Base-by-base conservation (phyloP, 345 rosid genomes). In the Arabis alpina region DNA sequence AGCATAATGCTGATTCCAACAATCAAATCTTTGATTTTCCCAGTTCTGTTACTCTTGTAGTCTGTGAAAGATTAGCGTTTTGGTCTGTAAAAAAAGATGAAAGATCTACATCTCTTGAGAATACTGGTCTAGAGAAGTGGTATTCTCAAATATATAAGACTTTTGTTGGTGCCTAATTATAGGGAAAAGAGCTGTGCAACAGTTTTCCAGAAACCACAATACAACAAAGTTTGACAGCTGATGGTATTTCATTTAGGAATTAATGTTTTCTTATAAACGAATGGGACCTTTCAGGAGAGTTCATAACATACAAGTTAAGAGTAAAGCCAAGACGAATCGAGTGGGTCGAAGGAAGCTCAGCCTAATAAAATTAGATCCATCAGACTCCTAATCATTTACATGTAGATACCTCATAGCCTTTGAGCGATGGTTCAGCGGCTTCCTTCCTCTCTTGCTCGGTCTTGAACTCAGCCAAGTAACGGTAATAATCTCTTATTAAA, bases 251-350 rank as follows among this genome's bases (percentile, higher is more conserved):
- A 19, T 19, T 11, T 28, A 24, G 37, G 44, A 59, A 1, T 47
- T 14, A 36, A 61, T 36, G 47, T 10, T 49, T 45, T 10, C 41
- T 25, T 9, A 30, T 8, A 44, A 42, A 52, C 1, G 73, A 57
- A 16, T 16, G 54, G 10, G 6, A 84, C 98, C 97, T 91, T 80
- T 93, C 98, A n/a, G 96, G 99, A 68, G 99, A 94, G 77, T 91
- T 94, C 97, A 94, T 88, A 24, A 94, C 99, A 66, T 96, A 94
- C 82, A 91, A 94, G 88, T 94, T 94, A 57, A 94, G 99, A 9
- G 99, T 96, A 69, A 94, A 95, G 50, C 99, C 99, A 39, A 94
- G 97, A 39, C 99, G 96, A 71, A 94, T 91, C 11, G 99, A 97
- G 69, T 94, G 99, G 19, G 99, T 91, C 23, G 99, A 89, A 61